Percentiles rank a stretch among this genome's conserved stretches.
Conservation (phyloP, 108 stramenopile genomes). For the Cyclotella atomus region DNA sequence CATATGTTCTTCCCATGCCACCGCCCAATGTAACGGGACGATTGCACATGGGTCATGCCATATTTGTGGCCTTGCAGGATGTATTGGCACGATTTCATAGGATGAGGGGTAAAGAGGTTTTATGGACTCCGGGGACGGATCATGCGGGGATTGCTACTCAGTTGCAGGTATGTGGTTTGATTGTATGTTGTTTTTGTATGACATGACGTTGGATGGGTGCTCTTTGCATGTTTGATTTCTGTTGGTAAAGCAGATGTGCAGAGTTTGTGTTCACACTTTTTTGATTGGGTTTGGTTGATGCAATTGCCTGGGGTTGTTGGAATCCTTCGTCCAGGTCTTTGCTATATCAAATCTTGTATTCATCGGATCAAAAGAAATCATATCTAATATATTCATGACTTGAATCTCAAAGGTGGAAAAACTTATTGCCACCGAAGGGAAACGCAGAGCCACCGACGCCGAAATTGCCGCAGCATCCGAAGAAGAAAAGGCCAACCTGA, state of each 20-base stretch:
- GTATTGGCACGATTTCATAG: constrained; percentile 96
- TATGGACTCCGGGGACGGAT: constrained; percentile 98
- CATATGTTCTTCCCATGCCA: constrained; percentile 94
- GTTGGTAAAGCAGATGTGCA: too few relatives aligned
- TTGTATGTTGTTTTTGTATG: constrained; percentile 3
- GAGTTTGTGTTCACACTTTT: too few relatives aligned
- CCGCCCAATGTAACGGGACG: constrained; percentile 99
- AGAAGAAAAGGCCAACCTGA: constrained; percentile 53
- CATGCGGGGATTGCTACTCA: constrained; percentile 99
- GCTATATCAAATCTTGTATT: too few relatives aligned
- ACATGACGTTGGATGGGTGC: background rate
- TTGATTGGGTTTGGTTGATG: too few relatives aligned
- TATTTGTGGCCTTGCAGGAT: constrained; percentile 98
- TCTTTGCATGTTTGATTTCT: background rate
- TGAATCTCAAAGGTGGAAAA: constrained; percentile 70
- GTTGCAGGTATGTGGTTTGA: constrained; percentile 64
- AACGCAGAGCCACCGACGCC: constrained; percentile 33
- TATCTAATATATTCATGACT: background rate
- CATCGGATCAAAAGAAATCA: too few relatives aligned
- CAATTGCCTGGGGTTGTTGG: too few relatives aligned
- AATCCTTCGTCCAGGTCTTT: too few relatives aligned
- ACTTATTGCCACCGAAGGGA: constrained; percentile 77
- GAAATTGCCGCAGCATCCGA: constrained; percentile 50
- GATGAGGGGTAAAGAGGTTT: constrained; percentile 95
- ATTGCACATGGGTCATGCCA: constrained; percentile 99